Percentiles rank a stretch among this genome's conserved stretches.
Evolutionary conservation across 257 asterid genomes (phyloP).

Genomic region (Parsonsia alboflavescens): DNA sequence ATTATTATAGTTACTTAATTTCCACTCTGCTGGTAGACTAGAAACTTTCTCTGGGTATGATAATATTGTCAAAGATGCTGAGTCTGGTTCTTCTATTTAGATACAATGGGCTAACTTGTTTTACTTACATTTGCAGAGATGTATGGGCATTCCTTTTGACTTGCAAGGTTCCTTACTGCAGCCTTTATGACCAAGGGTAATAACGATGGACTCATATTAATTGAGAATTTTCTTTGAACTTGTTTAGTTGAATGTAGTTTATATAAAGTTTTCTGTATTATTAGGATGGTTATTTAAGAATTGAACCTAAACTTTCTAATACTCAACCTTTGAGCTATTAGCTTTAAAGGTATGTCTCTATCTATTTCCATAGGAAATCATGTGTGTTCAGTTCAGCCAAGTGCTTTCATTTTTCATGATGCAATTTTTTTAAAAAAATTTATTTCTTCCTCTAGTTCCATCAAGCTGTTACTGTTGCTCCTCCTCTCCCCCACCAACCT

Average conservation of each 20-base stretch:
- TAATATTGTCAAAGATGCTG: not conserved
- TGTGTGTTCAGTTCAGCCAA: no score
- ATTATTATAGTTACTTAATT: not conserved
- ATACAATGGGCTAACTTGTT: conserved; percentile 6
- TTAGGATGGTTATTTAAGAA: not conserved
- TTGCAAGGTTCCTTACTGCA: conserved; percentile 85
- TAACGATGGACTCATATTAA: conserved; percentile 11
- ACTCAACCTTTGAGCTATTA: not conserved
- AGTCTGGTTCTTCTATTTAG: conserved; percentile 5
- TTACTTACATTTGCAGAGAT: conserved; percentile 56
- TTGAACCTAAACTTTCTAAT: not conserved
- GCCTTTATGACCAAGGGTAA: conserved; percentile 96
- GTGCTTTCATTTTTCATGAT: no score
- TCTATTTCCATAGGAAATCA: no score
- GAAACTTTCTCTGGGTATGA: not conserved
- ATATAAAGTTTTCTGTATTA: not conserved
- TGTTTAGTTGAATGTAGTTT: not conserved
- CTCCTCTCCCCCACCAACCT: no score
- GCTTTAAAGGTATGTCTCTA: not conserved
- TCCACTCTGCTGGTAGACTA: not conserved
- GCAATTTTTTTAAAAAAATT: no score
- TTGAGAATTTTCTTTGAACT: conserved; percentile 10
- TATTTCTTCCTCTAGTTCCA: no score
- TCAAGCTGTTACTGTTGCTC: no score
- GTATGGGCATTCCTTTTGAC: conserved; percentile 95